Evolutionary conservation across 208 protist genomes (phyloP).

Genomic region (Trypanosomatidae sp.): DNA sequence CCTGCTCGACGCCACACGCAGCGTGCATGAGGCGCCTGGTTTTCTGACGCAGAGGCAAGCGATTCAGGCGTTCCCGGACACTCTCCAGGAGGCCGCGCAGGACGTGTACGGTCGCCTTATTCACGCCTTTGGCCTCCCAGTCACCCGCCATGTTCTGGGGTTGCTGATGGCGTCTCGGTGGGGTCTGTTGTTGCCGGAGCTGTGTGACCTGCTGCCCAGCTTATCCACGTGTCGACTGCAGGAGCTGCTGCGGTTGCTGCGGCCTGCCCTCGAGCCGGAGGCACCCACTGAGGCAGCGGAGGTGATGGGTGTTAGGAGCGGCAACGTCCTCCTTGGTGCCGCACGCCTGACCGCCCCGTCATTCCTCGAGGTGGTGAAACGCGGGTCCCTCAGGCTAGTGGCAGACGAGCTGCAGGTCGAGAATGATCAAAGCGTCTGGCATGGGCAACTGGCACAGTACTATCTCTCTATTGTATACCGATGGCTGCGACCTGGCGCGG

Average conservation of each 20-base stretch:
- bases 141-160: conserved; percentile 51
- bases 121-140: conserved; percentile 36
- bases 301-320: conserved; percentile 22
- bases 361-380: conserved; percentile 39
- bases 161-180: conserved; percentile 58
- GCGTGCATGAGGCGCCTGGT: conserved; percentile 52
- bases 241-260: conserved; percentile 70
- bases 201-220: conserved; percentile 52
- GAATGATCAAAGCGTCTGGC: conserved; percentile 60
- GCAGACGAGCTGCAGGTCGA: conserved; percentile 27
- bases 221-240: conserved; percentile 54
- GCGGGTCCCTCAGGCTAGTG: conserved; percentile 14
- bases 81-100: conserved; percentile 45
- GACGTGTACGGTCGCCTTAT: conserved; percentile 46
- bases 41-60: conserved; percentile 41
- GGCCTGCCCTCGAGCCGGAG: conserved; percentile 44
- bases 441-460: conserved; percentile 45
- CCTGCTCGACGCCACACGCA: conserved; percentile 55
- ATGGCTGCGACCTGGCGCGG: conserved; percentile 8
- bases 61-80: conserved; percentile 54
- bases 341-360: conserved; percentile 41
- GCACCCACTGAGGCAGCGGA: conserved; percentile 9
- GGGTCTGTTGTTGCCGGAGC: conserved; percentile 58
- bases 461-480: conserved; percentile 51
- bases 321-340: conserved; percentile 44